These are phyloP conservation scores for Celoporthe dispersa DNA, from an alignment of 2,329 filamentous ascomycete genomes.

Conservation along the genomic window DNA sequence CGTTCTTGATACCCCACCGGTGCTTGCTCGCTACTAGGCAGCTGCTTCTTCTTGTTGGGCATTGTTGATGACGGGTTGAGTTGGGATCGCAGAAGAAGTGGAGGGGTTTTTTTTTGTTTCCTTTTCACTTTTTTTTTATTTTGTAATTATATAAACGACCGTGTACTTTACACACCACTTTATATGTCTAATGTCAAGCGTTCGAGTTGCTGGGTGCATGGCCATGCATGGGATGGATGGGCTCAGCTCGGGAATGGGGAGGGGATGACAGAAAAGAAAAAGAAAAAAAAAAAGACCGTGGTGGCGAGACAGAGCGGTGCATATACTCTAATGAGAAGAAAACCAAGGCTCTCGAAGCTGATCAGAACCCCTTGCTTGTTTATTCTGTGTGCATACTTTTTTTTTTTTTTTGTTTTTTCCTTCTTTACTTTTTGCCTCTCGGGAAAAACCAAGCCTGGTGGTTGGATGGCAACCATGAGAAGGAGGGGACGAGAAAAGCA, in stretches of 20 bases:
- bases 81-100: neutral
- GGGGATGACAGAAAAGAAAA: neutral
- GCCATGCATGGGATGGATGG: neutral
- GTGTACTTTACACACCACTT: neutral
- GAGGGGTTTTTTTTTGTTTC: neutral
- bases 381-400: neutral
- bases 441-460: no score
- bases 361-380: neutral
- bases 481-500: neutral
- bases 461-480: neutral
- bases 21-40: neutral
- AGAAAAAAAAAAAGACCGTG: neutral
- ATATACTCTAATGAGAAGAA: conserved; percentile 3
- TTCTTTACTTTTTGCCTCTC: neutral
- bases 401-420: neutral
- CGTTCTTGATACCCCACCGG: conserved; percentile 16
- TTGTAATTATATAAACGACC: neutral
- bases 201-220: conserved; percentile 1
- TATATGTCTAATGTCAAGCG: neutral
- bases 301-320: neutral
- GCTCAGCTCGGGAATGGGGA: neutral
- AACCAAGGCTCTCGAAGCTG: neutral
- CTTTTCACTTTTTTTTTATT: neutral
- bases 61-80: neutral
- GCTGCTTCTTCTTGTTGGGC: neutral